phyloP scores from a whole-genome alignment of 176 grass and related monocot genomes.

The Oryza nivara region DNA sequence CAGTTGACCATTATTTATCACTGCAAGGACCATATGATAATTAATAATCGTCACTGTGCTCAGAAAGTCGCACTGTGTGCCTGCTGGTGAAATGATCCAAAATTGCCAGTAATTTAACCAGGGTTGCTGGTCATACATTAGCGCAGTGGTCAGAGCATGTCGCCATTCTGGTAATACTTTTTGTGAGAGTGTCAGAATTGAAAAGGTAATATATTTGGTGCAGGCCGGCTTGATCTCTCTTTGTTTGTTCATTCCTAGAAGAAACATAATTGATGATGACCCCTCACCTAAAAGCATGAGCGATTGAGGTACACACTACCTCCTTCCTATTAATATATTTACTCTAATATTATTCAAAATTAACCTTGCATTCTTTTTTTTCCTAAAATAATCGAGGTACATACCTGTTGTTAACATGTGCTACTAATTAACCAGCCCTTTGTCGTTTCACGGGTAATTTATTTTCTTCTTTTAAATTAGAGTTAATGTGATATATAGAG shows the following conservation, averaged over 20 bases:
- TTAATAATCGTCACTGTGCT: background rate
- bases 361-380: background rate
- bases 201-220: constrained; percentile 33
- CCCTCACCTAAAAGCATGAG: constrained; percentile 46
- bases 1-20: constrained; percentile 22
- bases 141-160: constrained; percentile 12
- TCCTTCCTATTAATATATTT: background rate
- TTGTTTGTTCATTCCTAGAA: constrained; percentile 43
- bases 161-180: constrained; percentile 22
- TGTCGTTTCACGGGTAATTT: background rate
- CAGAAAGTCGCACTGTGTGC: background rate
- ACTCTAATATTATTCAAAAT: background rate
- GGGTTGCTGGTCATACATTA: no score
- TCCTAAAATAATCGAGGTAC: background rate
- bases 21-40: background rate
- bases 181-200: background rate
- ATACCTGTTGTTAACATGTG: background rate
- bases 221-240: constrained; percentile 28
- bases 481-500: background rate
- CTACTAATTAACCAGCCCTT: background rate
- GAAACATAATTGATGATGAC: constrained; percentile 54
- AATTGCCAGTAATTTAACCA: background rate
- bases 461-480: background rate
- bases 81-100: background rate
- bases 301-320: background rate